Percentiles rank a stretch among this genome's conserved stretches.
Evolutionary conservation across 371 early-diverging fungal genomes (phyloP).

Genomic region (Synchytrium microbalum): DNA sequence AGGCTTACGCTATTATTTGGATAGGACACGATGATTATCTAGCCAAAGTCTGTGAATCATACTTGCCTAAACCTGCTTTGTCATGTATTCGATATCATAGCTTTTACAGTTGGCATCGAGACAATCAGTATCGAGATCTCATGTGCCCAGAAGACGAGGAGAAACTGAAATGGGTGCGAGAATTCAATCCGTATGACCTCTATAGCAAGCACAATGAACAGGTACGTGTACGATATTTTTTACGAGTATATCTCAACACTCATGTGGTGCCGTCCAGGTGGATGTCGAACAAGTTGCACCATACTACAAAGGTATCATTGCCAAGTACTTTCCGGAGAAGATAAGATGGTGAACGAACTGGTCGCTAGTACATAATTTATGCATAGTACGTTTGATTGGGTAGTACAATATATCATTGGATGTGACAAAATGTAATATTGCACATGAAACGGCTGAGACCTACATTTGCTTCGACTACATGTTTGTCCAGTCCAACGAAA

Average conservation of each 20-base stretch:
- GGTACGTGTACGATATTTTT: too few relatives aligned
- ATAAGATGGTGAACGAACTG: slow-evolving; percentile 48
- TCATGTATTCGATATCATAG: slow-evolving; percentile 51
- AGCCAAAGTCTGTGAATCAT: slow-evolving; percentile 42
- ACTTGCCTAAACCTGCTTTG: slow-evolving; percentile 42
- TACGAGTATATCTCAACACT: too few relatives aligned
- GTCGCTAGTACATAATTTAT: too few relatives aligned
- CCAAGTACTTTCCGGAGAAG: slow-evolving; percentile 43
- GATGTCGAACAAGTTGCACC: slow-evolving; percentile 33
- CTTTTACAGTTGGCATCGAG: slow-evolving; percentile 45
- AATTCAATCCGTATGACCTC: slow-evolving; percentile 51
- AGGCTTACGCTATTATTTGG: too few relatives aligned
- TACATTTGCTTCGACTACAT: too few relatives aligned
- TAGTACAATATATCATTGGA: too few relatives aligned
- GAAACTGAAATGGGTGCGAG: slow-evolving; percentile 45
- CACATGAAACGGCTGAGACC: too few relatives aligned
- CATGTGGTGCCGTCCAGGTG: slow-evolving; percentile 8
- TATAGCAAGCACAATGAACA: slow-evolving; percentile 44
- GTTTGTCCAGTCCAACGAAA: too few relatives aligned
- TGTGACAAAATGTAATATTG: too few relatives aligned
- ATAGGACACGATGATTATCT: slow-evolving; percentile 51
- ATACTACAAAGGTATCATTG: slow-evolving; percentile 42
- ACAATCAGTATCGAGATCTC: slow-evolving; percentile 39
- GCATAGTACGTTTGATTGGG: too few relatives aligned
- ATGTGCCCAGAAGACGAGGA: slow-evolving; percentile 38